Evolutionary conservation across 805 yeast genomes (phyloP), one percentile per base, ranked within the genome.

Genomic region (Diddensiella transvaalensis): DNA sequence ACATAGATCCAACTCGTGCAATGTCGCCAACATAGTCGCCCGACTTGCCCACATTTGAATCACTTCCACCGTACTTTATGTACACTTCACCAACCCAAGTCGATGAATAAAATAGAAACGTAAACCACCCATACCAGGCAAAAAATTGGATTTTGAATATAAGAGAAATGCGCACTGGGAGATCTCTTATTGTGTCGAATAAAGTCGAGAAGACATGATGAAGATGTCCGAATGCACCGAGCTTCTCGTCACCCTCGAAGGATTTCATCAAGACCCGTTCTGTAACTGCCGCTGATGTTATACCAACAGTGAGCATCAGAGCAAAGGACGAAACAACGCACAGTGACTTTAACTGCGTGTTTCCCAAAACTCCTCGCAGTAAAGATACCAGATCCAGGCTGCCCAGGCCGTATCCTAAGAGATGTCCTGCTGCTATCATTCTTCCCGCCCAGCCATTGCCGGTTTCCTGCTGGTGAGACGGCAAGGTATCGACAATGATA

Each of bases 391-490:
- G 56, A 50, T 80, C 71, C 26, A 78, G 53, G 1, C 79, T 67
- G 2, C 84, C 83, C 32, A 80, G 52, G 56, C 73, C 72, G 56
- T 77, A 82, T 2, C 85, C 84, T 17, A 75, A 53, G 5, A 81
- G 73, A 51, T 81, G 82, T 53, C 83, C 82, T 2, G 67, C 68
- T 0, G 85, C 82, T 44, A 80, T 77, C 80, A 80, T 73, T 42
- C 83, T 65, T 1, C 85, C 83, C 0, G 85, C 87, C 84, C 83
- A 79, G 1, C 83, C 85, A 57, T 80, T 81, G 5, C 84, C 83
- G 2, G 66, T 56, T 46, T 77, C 79, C 53, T 82, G 86, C 53
- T 77, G 83, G 35, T 67, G 60, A 0, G 78, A 66, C 2, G 83
- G 79, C 8, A 80, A 76, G 49, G 76, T 73, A 57, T 81, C 87